Conservation (phyloP, 2,329 filamentous ascomycete species). For the Ophioceras dolichostomum region DNA sequence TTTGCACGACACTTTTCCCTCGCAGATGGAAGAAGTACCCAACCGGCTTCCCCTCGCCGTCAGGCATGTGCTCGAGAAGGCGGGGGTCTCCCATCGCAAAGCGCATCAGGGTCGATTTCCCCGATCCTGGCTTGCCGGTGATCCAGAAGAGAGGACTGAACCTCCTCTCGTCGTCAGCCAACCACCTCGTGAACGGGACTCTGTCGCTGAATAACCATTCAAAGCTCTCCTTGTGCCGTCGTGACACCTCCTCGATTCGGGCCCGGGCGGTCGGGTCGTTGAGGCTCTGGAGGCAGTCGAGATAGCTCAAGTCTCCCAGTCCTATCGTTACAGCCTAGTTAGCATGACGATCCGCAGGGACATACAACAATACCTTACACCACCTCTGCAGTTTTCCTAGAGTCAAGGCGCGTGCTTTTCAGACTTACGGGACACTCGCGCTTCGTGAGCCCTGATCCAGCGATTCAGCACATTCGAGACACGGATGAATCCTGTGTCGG, state of each 20-base stretch:
- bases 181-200: background rate
- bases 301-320: background rate
- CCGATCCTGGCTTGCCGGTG: background rate
- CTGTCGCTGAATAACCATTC: background rate
- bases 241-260: background rate
- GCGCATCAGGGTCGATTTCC: background rate
- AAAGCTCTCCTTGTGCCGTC: background rate
- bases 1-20: background rate
- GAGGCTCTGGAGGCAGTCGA: background rate
- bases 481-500: background rate
- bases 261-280: background rate
- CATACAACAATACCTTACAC: too few relatives aligned
- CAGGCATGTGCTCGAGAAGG: background rate
- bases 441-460: background rate
- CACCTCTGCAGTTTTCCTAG: too few relatives aligned
- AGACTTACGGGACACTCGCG: background rate
- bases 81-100: background rate
- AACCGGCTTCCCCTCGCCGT: background rate
- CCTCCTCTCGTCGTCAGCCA: background rate
- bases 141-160: background rate
- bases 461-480: background rate
- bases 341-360: too few relatives aligned
- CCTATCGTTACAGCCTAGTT: too few relatives aligned
- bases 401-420: too few relatives aligned
- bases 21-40: background rate